Conservation (phyloP, 345 rosid genomes). For the Cardiospermum halicacabum region DNA sequence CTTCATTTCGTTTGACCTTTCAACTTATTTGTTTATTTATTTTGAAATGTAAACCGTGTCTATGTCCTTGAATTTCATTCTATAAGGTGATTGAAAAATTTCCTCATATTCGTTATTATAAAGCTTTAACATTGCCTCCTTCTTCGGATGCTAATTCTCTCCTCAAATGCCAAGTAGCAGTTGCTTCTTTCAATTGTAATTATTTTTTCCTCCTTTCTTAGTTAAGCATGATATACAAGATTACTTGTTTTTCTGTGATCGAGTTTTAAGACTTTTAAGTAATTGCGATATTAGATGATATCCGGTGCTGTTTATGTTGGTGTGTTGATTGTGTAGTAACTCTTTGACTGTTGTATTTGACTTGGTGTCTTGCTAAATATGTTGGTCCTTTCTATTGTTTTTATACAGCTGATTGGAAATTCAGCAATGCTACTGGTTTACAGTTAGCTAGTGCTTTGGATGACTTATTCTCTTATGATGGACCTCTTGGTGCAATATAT, state of each 20-base stretch:
- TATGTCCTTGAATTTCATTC: neutral
- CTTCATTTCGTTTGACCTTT: neutral
- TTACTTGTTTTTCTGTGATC: too few relatives aligned
- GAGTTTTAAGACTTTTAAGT: too few relatives aligned
- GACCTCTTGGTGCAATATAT: slow-evolving; percentile 83
- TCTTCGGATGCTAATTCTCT: slow-evolving; percentile 45
- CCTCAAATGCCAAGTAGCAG: slow-evolving; percentile 74
- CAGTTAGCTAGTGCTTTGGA: slow-evolving; percentile 84
- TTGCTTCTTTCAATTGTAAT: slow-evolving; percentile 57
- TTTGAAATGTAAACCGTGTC: too few relatives aligned
- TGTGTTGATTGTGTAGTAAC: neutral
- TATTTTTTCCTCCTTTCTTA: too few relatives aligned
- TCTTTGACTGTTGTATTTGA: neutral
- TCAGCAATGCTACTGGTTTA: slow-evolving; percentile 62
- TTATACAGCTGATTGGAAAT: slow-evolving; percentile 54
- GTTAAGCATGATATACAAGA: too few relatives aligned
- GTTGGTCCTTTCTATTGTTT: neutral
- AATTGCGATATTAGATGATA: too few relatives aligned
- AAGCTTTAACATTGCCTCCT: slow-evolving; percentile 55
- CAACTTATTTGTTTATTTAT: neutral
- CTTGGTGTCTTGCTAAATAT: neutral
- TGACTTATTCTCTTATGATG: slow-evolving; percentile 75
- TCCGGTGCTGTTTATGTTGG: neutral
- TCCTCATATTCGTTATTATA: slow-evolving; percentile 70
- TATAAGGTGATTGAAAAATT: slow-evolving; percentile 74